Evolutionary conservation across 106 monocot genomes (phyloP), one percentile per base, ranked within the genome.

Genomic region (Allium cepa): DNA sequence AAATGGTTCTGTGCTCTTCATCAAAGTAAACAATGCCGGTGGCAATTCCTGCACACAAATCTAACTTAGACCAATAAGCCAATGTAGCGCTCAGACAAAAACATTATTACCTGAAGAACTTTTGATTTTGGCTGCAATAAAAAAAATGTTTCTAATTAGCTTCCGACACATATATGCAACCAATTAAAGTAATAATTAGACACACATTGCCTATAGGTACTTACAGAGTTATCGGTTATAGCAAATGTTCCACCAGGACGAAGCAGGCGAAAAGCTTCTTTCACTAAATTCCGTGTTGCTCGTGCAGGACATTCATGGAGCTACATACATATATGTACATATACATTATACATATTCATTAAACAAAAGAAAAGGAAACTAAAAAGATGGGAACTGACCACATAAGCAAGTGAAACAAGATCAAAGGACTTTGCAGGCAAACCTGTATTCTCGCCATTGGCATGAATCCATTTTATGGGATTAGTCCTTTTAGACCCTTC

Each of bases 1-100:
- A 62, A 92, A 92, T 50, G 92, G 92, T 47, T 92, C 92, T 2
- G 88, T 92, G 69, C 85, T 85, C 66, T 88, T 88, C 76, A 85
- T 67, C 77, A 92, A 72, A 46, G 92, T 92, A 62, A 92, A 92
- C 53, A 88, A 52, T 8, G 82, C 85, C 2, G 88, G 88, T 3
- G 92, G 78, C 60, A 92, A 63, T 71, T 85, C 85, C 92, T 91
- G 57, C 46, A 68, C 28, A 45, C 55, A 68, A n/a, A 36, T 36
- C 36, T 36, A 36, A 36, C 1, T 36, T 36, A 36, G 36, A 36
- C 36, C 36, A 0, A 36, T 36, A 36, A 36, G 36, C 36, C 36
- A 36, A 36, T 36, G 5, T 5, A 36, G 36, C 1, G 36, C 36
- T 36, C 36, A 36, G 36, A 36, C 36, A 9, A 66, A 18, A 0